These are phyloP conservation scores for Phyllosticta citrichinensis DNA, from an alignment of 2,329 filamentous ascomycete species.

Conservation along the genomic window DNA sequence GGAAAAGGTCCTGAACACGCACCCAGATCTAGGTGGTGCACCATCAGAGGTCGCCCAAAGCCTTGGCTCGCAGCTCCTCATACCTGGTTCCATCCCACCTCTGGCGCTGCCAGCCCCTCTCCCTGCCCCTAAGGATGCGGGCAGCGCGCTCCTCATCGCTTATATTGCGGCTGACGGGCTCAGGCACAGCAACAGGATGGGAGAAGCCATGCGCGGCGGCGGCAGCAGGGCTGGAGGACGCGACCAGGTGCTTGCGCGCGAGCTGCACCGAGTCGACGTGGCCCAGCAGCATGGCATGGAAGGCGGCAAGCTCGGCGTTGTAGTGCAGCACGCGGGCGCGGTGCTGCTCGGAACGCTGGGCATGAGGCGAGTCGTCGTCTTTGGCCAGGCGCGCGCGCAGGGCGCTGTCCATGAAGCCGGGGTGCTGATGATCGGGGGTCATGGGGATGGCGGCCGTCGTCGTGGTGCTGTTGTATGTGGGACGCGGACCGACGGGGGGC, in stretches of 20 bases:
- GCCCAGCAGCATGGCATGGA: constrained; percentile 19
- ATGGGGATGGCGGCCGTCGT: neutral
- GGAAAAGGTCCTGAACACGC: neutral
- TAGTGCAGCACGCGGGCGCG: constrained; percentile 13
- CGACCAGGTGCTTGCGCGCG: neutral
- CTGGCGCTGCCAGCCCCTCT: constrained; percentile 7
- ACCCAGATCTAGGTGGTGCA: neutral
- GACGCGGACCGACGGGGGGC: neutral
- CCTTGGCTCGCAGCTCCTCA: constrained; percentile 4
- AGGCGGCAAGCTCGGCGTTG: constrained; percentile 18
- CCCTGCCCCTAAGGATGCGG: neutral
- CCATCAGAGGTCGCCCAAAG: neutral
- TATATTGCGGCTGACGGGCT: neutral
- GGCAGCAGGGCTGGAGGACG: neutral
- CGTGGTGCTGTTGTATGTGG: neutral
- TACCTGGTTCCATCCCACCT: constrained; percentile 7
- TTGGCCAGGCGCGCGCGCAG: neutral
- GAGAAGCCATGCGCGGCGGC: neutral
- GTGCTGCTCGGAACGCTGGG: constrained; percentile 6
- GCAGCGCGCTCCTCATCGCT: constrained; percentile 2
- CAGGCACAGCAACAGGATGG: neutral
- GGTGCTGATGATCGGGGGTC: neutral
- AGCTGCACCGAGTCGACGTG: constrained; percentile 20
- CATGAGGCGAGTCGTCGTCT: constrained; percentile 2
- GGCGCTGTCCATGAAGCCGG: neutral